Conservation (phyloP, 2,329 filamentous ascomycete genomes). For the Cucurbitaria berberidis region DNA sequence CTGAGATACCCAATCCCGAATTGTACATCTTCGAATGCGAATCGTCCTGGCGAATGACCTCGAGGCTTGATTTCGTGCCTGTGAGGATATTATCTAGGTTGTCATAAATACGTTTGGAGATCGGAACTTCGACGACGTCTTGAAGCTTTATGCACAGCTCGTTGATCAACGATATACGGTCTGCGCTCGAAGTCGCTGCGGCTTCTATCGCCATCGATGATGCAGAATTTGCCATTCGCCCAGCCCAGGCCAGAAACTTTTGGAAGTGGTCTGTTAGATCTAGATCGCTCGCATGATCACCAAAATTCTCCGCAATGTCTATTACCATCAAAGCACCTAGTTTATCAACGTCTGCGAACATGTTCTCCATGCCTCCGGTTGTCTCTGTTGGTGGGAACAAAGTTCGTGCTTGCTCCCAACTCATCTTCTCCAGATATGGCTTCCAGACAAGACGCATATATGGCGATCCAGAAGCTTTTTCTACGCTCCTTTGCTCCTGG, state of each 20-base stretch:
- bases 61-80: constrained; percentile 9
- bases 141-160: constrained; percentile 12
- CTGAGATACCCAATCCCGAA: constrained; percentile 10
- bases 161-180: constrained; percentile 4
- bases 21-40: constrained; percentile 15
- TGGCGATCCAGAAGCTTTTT: constrained; percentile 2
- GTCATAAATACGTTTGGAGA: constrained; percentile 21
- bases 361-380: neutral
- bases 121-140: constrained; percentile 15
- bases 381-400: constrained; percentile 4
- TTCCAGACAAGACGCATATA: constrained; percentile 26
- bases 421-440: constrained; percentile 18
- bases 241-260: constrained; percentile 6
- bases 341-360: neutral
- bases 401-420: constrained; percentile 1
- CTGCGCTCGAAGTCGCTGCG: neutral
- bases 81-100: constrained; percentile 14
- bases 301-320: constrained; percentile 1
- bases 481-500: neutral
- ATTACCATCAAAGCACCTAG: constrained; percentile 1
- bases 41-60: constrained; percentile 13
- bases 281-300: neutral
- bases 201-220: neutral
- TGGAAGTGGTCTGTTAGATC: neutral
- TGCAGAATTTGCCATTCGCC: neutral